Base-by-base conservation (phyloP, 1,284 basidiomycete species). In the Omphalotus olearius region DNA sequence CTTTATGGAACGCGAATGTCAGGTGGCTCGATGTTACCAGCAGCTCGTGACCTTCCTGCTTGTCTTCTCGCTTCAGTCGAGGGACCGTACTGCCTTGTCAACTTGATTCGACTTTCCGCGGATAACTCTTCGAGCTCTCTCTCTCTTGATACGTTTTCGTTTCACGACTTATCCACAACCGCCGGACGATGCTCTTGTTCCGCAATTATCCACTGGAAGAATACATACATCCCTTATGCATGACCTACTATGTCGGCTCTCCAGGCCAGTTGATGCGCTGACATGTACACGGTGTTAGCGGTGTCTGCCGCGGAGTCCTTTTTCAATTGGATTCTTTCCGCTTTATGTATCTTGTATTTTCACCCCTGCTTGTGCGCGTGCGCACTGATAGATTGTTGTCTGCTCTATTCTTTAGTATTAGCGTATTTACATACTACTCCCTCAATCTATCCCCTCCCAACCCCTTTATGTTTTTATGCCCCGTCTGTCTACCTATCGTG, bases 331-430 rank as follows among this genome's bases (percentile, higher is more conserved):
- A 33, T 26, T 37, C 42, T 49, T 4, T 28, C 26, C 26, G 26
- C 26, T 28, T 28, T 28, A n/a, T n/a, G n/a, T 33, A 33, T 33
- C 4, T 23, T 23, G 23, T 23, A 33, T 23, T 40, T 30, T 2
- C 28, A 13, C 16, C 4, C 39, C 20, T 39, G 36, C 25, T 50
- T 50, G n/a, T n/a, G 48, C 48, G 48, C 48, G 23, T 50, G 48
- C 48, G 48, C 41, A 50, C 26, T 16, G 37, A 35, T 50, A 50
- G 48, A 50, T 42, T 44, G 30, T 16, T 14, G 37, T 33, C 30
- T 33, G 30, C 30, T 33, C 30, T 33, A 7, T 33, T 33, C 30
- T 9, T 5, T 7, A 7, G 30, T 33, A 33, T 33, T 33, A 4
- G 30, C 30, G 30, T 7, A 33, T 9, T 33, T 33, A 33, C 30